Evolutionary conservation across 345 rosid species (phyloP), one percentile per base, ranked within the genome.

Genomic region (Alliaria petiolata): DNA sequence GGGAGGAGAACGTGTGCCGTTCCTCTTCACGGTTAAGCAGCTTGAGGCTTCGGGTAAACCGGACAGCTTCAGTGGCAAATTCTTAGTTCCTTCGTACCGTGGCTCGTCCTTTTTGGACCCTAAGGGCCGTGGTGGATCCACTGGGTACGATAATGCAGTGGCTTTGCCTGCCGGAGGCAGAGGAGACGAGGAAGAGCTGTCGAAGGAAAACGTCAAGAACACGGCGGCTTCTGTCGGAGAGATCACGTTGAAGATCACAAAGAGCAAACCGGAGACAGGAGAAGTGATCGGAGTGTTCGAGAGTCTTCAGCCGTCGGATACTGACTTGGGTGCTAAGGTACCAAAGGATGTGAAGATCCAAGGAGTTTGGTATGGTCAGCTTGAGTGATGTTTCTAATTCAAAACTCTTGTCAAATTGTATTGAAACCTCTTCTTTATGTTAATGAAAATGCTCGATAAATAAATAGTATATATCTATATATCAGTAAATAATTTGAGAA

Each of bases 91-190:
- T 5, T 87, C 93, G 3, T 90, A 93, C 86, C 90, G 91, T n/a
- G 98, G 97, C 20, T 81, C 98, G 0, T 90, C 98, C 4, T 93
- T 93, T 79, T 83, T 93, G 86, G 98, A 93, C 95, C 98, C 98
- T 3, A 93, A 90, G 83, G 98, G 97, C 16, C 81, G 97, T 42
- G 96, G 97, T 67, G 96, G 98, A 0, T 93, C 97, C 11, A 84
- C 88, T 8, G 98, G 98, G 6, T 93, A 93, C 38, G 91, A 93
- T 55, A 93, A 82, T 54, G 98, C 97, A 0, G 85, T 93, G n/a
- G 96, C 98, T 14, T 80, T 93, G 78, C 98, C 97, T 0, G 97
- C 96, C 0, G 98, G 96, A 33, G 97, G 98, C 8, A 89, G 96
- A 76, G 98, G 97, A 51, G 98, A 90, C 0, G 98, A 93, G 82